Conservation (phyloP, 192 early-diverging fungal genomes). For the Rhizophagus clarus region DNA sequence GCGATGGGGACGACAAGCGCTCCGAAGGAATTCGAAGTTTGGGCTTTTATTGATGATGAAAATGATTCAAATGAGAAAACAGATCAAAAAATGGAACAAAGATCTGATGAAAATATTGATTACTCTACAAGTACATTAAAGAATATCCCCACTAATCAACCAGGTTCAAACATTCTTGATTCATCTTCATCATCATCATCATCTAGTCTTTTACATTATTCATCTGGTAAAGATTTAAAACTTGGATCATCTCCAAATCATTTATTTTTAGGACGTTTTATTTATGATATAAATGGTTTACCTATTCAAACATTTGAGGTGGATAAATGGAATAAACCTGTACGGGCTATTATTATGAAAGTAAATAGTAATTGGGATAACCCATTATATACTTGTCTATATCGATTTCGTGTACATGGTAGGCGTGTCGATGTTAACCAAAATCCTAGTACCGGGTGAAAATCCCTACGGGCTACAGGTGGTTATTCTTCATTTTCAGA, state of each 20-base stretch:
- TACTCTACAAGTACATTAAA: not conserved
- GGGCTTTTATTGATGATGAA: constrained; percentile 44
- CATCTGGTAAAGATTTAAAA: not conserved
- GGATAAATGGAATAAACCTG: constrained; percentile 37
- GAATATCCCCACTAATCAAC: not conserved
- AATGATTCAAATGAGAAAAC: not conserved
- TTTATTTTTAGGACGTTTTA: constrained; percentile 21
- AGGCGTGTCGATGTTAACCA: not conserved
- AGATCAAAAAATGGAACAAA: not conserved
- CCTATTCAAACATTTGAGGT: constrained; percentile 27
- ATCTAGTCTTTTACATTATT: not conserved
- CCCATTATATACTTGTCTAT: constrained; percentile 70
- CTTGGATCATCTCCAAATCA: constrained; percentile 20
- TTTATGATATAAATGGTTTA: constrained; percentile 6
- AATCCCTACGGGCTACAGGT: not conserved
- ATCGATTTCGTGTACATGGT: constrained; percentile 68
- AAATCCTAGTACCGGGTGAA: not conserved
- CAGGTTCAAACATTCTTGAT: constrained; percentile 3
- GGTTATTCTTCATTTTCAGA: too few species aligned
- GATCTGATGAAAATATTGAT: not conserved
- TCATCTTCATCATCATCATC: not conserved
- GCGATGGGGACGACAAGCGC: constrained; percentile 63
- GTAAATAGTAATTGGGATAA: constrained; percentile 75
- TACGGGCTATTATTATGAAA: constrained; percentile 57
- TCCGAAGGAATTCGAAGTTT: constrained; percentile 66